Base-by-base conservation (phyloP, 2,329 filamentous ascomycete species). In the Daldinia sp. region DNA sequence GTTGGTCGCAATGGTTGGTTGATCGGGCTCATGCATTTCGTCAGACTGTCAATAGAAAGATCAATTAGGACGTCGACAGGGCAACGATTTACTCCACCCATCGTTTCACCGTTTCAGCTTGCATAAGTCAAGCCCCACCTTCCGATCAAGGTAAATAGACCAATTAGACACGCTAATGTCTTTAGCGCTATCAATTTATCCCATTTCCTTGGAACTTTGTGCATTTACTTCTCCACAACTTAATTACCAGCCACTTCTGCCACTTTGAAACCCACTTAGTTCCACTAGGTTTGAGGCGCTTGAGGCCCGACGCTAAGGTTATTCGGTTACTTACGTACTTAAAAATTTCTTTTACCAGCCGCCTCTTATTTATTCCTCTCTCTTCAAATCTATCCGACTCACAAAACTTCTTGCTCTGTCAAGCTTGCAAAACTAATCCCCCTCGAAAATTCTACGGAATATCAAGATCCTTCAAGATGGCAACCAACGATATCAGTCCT, bases 21-120 rank as follows among this genome's bases (percentile, higher is more conserved):
- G 55, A 58, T 61, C 48, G 62, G 63, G 57, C 54, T 69, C 58
- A 59, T 72, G 73, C 68, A 76, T 75, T 73, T 75, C 74, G 73
- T 76, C 75, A 74, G 69, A 74, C 65, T 23, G 72, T 77, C 74
- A 77, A 77, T 76, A 77, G 61, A 63, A 60, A 65, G 51, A 35
- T 65, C 62, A 59, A 65, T 66, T 63, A 54, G 53, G 39, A 50
- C 56, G 75, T 77, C 72, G 75, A 70, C 74, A 73, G 60, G 74
- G 75, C 74, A 77, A 77, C 75, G 33, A 56, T 39, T 18, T 35
- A 33, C 26, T 28, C 10, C 20, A 20, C 35, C 20, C 35, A 37
- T 39, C 13, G 53, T 56, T 56, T 56, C 48, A 37, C 7, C 48
- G 71, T 67, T 72, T 72, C 69, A 72, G 60, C 66, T 62, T 54